Conservation (phyloP, 2,329 filamentous ascomycete species). For the Emergomyces africanus region DNA sequence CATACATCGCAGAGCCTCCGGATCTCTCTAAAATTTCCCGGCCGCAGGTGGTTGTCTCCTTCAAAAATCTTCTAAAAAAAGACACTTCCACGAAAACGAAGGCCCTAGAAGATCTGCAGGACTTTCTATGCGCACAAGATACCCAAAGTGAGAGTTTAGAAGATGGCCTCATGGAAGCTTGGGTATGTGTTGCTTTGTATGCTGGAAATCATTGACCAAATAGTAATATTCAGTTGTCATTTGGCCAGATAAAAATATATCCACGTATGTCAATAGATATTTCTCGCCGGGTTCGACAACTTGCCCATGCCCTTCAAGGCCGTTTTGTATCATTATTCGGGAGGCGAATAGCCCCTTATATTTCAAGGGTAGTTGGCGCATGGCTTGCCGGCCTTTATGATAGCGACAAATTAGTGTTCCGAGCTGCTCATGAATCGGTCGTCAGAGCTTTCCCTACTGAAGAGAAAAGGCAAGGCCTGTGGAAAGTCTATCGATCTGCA, state of each 20-base stretch:
- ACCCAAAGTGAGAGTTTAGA: constrained; percentile 51
- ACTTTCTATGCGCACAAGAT: constrained; percentile 47
- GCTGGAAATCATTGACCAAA: constrained; percentile 16
- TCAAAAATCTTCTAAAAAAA: constrained; percentile 88
- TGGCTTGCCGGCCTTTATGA: constrained; percentile 90
- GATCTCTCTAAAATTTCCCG: constrained; percentile 67
- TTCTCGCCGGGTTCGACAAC: constrained; percentile 73
- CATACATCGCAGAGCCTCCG: constrained; percentile 76
- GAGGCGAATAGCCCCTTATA: constrained; percentile 69
- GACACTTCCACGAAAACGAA: constrained; percentile 86
- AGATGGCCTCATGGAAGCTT: constrained; percentile 73
- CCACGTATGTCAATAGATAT: constrained; percentile 84
- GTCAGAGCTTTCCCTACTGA: constrained; percentile 62
- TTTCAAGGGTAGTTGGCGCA: constrained; percentile 67
- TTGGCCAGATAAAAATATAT: constrained; percentile 62
- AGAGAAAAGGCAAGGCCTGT: constrained; percentile 65
- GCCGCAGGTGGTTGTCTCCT: constrained; percentile 70
- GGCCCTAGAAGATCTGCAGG: constrained; percentile 71
- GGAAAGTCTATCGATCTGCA: constrained; percentile 65
- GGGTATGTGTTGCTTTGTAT: constrained; percentile 47
- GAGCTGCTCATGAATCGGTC: constrained; percentile 66
- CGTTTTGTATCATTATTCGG: constrained; percentile 46
- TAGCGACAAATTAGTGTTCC: constrained; percentile 61
- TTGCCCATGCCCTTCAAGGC: constrained; percentile 65
- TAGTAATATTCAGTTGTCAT: constrained; percentile 24